phyloP scores from a whole-genome alignment of 495 filamentous ascomycete genomes.

The Amphirosellinia nigrospora region DNA sequence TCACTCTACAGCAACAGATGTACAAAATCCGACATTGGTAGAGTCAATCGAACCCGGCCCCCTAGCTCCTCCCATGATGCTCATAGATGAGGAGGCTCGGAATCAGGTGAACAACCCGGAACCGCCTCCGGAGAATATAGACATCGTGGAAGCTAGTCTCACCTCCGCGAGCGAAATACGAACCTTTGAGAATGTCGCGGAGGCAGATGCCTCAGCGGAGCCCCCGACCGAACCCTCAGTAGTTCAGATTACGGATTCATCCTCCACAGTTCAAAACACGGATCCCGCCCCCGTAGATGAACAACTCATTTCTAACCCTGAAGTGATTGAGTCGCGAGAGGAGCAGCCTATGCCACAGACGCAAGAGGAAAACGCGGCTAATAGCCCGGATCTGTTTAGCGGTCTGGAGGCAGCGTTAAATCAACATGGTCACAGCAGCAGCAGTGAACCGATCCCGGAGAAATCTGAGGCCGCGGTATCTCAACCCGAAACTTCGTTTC shows the following conservation, averaged over 20 bases:
- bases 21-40: neutral
- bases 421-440: conserved; percentile 33
- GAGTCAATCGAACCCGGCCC: conserved; percentile 1
- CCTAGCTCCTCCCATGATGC: neutral
- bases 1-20: neutral
- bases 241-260: neutral
- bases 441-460: conserved; percentile 24
- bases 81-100: neutral
- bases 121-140: neutral
- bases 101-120: neutral
- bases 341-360: conserved; percentile 1
- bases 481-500: neutral
- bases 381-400: conserved; percentile 41
- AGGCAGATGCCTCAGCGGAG: neutral
- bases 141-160: neutral
- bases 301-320: conserved; percentile 1
- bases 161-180: neutral
- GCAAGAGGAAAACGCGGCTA: conserved; percentile 31
- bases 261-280: neutral
- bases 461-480: conserved; percentile 19
- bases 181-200: neutral
- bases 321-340: neutral
- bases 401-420: conserved; percentile 39
- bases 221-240: neutral
- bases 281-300: neutral